These are phyloP conservation scores for Apostasia ramifera DNA, from an alignment of 106 monocot species.

Conservation along the genomic window DNA sequence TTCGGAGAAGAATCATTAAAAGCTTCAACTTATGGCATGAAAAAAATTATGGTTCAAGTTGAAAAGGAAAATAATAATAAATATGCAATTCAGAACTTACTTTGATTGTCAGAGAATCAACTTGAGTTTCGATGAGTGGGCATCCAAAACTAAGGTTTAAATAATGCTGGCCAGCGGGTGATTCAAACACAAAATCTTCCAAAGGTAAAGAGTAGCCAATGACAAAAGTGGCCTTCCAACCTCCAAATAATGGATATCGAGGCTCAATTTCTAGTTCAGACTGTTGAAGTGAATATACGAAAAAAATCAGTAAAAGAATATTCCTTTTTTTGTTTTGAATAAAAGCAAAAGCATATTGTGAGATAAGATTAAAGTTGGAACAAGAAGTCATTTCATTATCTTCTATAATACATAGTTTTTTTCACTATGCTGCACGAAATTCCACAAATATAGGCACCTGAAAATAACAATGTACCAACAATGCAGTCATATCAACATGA, in stretches of 20 bases:
- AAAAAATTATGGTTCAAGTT: too few species aligned
- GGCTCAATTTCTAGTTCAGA: constrained; percentile 89
- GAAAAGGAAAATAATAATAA: neutral
- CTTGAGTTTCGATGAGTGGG: constrained; percentile 59
- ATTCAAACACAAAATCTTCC: constrained; percentile 68
- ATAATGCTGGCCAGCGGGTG: constrained; percentile 49
- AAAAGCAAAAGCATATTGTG: too few species aligned
- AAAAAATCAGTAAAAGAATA: too few species aligned
- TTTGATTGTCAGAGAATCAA: constrained; percentile 65
- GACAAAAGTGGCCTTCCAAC: constrained; percentile 75
- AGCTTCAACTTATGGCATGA: too few species aligned
- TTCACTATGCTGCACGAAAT: too few species aligned
- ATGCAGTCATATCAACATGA: too few species aligned
- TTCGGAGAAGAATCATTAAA: too few species aligned
- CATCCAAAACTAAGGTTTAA: constrained; percentile 76
- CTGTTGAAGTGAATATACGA: constrained; percentile 25
- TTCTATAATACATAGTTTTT: neutral
- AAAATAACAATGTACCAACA: too few species aligned
- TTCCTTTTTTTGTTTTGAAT: too few species aligned
- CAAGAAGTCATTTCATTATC: neutral
- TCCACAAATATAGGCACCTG: too few species aligned
- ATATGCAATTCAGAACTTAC: constrained; percentile 25
- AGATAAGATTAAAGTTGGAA: too few species aligned
- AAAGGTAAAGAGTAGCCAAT: constrained; percentile 63
- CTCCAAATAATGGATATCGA: constrained; percentile 89